Evolutionary conservation across 495 filamentous ascomycete species (phyloP), one percentile per base, ranked within the genome.

Genomic region (Hypomontagnella submonticulosa): DNA sequence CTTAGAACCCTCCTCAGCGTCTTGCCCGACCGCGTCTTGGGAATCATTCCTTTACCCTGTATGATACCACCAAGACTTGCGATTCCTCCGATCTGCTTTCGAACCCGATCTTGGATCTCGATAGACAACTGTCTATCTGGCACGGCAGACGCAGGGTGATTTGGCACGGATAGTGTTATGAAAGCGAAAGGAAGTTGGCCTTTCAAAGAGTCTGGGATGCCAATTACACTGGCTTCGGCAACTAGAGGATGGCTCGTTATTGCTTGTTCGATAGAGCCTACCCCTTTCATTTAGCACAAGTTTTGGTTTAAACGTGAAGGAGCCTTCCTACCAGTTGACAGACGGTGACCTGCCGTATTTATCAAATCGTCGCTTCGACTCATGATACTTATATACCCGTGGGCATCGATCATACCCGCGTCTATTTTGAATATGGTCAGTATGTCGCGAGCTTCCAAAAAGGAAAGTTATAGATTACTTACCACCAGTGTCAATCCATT

Each of bases 101-200:
- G 86, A 4, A 97, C 87, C 0, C 84, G 79, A 6, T 65, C 73
- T 56, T 97, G 85, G 9, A 95, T 83, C 69, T 87, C 79, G 2
- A 71, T 51, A 11, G 75, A 74, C 4, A 88, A 74, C 7, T 77
- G 61, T 0, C 78, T 76, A 18, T 85, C 76, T 0, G 82, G 77
- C 1, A 83, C 71, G 20, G 76, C 77, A 0, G 76, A 75, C 12
- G 72, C 33, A 0, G 85, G 83, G 67, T 85, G 77, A 1, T 79
- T 57, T 16, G 79, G 74, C 1, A 76, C 79, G 2, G 77, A 81
- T 33, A 86, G 81, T 0, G 88, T 87, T 54, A 96, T 80, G 69
- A 97, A 95, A 9, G 92, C 93, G 68, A 97, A 96, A 1, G 93
- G 93, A 4, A 97, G 83, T 68, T 94, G 91, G 42, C 93, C 93